Percentiles rank a stretch among this genome's conserved stretches.
These are phyloP conservation scores for Phytophthora citricola DNA, from an alignment of 352 stramenopile genomes.

Conservation along the genomic window DNA sequence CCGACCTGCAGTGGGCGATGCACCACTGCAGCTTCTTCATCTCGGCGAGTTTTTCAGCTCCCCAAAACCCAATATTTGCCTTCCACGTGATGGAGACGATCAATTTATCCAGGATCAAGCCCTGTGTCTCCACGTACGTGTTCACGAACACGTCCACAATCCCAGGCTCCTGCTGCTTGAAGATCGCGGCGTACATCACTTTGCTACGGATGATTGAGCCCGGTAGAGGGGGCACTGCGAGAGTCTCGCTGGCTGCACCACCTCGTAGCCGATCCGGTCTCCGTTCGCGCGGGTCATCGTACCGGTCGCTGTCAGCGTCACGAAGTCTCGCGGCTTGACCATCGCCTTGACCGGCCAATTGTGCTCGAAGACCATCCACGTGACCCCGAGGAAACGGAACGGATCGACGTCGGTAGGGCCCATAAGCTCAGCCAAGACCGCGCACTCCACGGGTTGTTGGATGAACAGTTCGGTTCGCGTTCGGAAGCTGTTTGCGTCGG, in stretches of 20 bases:
- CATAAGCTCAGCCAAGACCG: slow-evolving; percentile 31
- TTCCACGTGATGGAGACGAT: slow-evolving; percentile 14
- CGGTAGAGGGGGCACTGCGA: slow-evolving; percentile 23
- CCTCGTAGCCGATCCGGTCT: slow-evolving; percentile 48
- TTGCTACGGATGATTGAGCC: slow-evolving; percentile 22
- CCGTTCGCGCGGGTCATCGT: slow-evolving; percentile 37
- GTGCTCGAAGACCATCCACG: slow-evolving; percentile 35
- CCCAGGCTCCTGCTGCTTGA: slow-evolving; percentile 30
- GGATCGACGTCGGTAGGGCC: slow-evolving; percentile 32
- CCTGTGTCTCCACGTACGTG: slow-evolving; percentile 27
- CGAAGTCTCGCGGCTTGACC: slow-evolving; percentile 41
- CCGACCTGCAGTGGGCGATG: slow-evolving; percentile 15
- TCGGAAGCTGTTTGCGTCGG: slow-evolving; percentile 5
- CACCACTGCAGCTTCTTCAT: slow-evolving; percentile 39
- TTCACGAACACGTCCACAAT: slow-evolving; percentile 26
- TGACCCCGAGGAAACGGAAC: slow-evolving; percentile 41
- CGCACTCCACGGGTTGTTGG: slow-evolving; percentile 20
- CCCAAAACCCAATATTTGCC: slow-evolving; percentile 15
- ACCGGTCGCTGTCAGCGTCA: slow-evolving; percentile 32
- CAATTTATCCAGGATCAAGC: slow-evolving; percentile 22
- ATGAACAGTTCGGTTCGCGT: slow-evolving; percentile 24
- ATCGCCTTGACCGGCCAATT: slow-evolving; percentile 28
- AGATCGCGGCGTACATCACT: slow-evolving; percentile 26
- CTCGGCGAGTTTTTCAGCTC: slow-evolving; percentile 17
- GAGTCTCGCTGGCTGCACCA: slow-evolving; percentile 50